A percentile compares a stretch with the other conserved stretches of the same genome.
Conservation (phyloP, 495 filamentous ascomycete genomes). For the Xylaria bambusicola region DNA sequence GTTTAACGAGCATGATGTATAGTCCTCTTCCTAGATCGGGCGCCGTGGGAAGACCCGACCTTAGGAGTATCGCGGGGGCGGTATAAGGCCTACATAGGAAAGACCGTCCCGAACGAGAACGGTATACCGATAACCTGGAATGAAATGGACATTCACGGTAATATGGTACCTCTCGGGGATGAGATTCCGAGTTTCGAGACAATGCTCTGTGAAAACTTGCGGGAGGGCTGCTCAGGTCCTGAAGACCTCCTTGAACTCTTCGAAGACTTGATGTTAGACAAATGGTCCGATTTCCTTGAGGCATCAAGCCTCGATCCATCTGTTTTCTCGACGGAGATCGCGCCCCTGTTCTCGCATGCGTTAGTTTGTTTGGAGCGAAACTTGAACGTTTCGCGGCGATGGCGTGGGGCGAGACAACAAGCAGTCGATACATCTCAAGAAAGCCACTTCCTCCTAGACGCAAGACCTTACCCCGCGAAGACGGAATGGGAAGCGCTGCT, state of each 20-base stretch:
- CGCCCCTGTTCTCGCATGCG: slow-evolving; percentile 30
- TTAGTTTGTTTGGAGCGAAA: slow-evolving; percentile 40
- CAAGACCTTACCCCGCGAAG: not conserved
- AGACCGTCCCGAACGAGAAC: not conserved
- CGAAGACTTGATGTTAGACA: slow-evolving; percentile 29
- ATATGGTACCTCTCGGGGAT: not conserved
- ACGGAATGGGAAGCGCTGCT: slow-evolving; percentile 33
- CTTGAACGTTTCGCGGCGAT: slow-evolving; percentile 15
- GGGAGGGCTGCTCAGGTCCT: not conserved
- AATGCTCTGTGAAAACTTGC: slow-evolving; percentile 24
- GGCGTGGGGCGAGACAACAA: not conserved
- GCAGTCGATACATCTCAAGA: not conserved
- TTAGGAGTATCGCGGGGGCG: slow-evolving; percentile 20
- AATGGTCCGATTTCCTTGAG: slow-evolving; percentile 43
- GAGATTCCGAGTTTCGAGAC: slow-evolving; percentile 29
- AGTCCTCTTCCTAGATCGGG: slow-evolving; percentile 38
- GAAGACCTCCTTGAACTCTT: slow-evolving; percentile 22
- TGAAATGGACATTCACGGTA: not conserved
- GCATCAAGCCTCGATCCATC: slow-evolving; percentile 18
- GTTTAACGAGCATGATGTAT: not conserved
- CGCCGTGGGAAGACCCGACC: slow-evolving; percentile 20
- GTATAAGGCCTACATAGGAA: slow-evolving; percentile 1
- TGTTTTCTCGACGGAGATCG: not conserved
- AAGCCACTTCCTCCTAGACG: not conserved
- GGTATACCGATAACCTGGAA: not conserved